A percentile compares a stretch with the other conserved stretches of the same genome.
These are phyloP conservation scores for Aeschynomene evenia DNA, from an alignment of 306 rosid genomes.

Conservation along the genomic window DNA sequence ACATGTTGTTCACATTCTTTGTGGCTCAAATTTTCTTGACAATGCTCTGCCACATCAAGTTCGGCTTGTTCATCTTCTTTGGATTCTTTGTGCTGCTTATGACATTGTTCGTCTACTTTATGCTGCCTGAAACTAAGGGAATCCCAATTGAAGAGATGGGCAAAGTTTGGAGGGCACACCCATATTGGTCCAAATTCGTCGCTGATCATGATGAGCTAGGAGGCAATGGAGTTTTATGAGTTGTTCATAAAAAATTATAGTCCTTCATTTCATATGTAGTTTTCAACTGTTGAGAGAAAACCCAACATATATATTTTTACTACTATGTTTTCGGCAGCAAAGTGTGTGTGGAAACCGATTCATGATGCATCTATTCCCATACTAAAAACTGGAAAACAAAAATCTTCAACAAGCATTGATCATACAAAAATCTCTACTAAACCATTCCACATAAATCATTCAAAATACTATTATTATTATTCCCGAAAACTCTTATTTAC, in stretches of 20 bases:
- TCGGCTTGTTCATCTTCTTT: constrained; percentile 84
- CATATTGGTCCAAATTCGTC: constrained; percentile 71
- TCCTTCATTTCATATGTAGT: not conserved
- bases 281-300: too few species aligned
- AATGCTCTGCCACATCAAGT: constrained; percentile 88
- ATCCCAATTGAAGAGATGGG: constrained; percentile 93
- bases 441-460: not conserved
- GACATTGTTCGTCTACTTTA: constrained; percentile 51
- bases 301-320: too few species aligned
- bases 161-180: constrained; percentile 67
- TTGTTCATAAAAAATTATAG: constrained; percentile 46
- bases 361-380: too few species aligned
- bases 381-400: too few species aligned
- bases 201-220: constrained; percentile 26
- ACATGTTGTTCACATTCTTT: constrained; percentile 81
- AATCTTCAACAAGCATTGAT: not conserved
- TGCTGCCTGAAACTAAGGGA: constrained; percentile 84
- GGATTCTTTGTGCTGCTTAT: constrained; percentile 71
- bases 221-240: constrained; percentile 34
- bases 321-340: too few species aligned
- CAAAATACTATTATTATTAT: constrained; percentile 31
- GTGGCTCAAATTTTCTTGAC: constrained; percentile 74
- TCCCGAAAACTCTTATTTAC: constrained; percentile 41
- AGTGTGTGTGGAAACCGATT: too few species aligned
- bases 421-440: not conserved